Conservation (phyloP, 2,329 filamentous ascomycete species). For the Penicillium griseofulvum region DNA sequence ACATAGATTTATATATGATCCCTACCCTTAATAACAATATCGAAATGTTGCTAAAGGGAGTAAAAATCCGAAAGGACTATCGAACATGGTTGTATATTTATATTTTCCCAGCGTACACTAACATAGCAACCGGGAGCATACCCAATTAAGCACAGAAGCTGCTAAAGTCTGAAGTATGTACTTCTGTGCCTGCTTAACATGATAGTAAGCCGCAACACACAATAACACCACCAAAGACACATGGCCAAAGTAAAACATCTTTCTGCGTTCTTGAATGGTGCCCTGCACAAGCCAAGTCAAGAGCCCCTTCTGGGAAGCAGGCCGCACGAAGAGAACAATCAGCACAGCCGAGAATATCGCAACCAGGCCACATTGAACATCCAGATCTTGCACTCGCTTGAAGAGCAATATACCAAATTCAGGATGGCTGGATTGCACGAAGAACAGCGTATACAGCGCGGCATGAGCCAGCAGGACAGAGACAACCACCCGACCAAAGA, state of each 20-base stretch:
- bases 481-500: constrained; percentile 56
- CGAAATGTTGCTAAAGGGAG: neutral
- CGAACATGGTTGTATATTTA: neutral
- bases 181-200: constrained; percentile 54
- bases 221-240: constrained; percentile 51
- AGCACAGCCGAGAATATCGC: constrained; percentile 48
- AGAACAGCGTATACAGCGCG: constrained; percentile 58
- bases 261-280: constrained; percentile 35
- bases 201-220: constrained; percentile 52
- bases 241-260: constrained; percentile 56
- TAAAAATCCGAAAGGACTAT: neutral
- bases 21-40: too few species aligned
- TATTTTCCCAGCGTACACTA: neutral
- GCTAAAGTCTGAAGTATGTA: constrained; percentile 54
- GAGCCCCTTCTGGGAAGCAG: constrained; percentile 17
- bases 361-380: constrained; percentile 57
- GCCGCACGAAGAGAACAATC: constrained; percentile 50
- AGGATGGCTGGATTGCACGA: constrained; percentile 46
- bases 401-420: constrained; percentile 43
- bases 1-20: too few species aligned
- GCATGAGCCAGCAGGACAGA: constrained; percentile 54
- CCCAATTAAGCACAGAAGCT: constrained; percentile 47
- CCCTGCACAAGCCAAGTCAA: constrained; percentile 9
- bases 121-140: constrained; percentile 23
- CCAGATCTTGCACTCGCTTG: constrained; percentile 55